Evolutionary conservation across 2,329 filamentous ascomycete genomes (phyloP).

Genomic region (Verticillium longisporum): DNA sequence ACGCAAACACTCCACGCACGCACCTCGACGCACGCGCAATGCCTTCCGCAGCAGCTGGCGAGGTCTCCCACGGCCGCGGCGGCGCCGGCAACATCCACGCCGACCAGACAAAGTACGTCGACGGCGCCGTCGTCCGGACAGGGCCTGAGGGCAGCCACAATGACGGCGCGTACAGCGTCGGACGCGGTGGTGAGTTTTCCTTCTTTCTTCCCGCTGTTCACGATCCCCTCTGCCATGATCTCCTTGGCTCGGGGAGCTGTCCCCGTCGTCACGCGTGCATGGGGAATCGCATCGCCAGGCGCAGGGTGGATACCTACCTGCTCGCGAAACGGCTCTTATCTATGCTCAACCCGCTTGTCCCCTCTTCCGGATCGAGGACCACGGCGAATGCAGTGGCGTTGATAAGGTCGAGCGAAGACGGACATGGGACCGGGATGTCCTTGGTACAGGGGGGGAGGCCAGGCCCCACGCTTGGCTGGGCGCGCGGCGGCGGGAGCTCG

Average conservation of each 20-base stretch:
- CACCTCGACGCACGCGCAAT: slow-evolving; percentile 15
- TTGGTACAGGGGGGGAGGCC: not conserved
- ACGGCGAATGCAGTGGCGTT: not conserved
- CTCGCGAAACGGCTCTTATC: not conserved
- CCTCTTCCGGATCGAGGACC: not conserved
- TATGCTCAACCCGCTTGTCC: not conserved
- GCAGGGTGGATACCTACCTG: no score
- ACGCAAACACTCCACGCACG: not conserved
- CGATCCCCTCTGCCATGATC: not conserved
- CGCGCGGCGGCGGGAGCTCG: not conserved
- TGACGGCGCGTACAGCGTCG: slow-evolving; percentile 52
- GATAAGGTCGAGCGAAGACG: not conserved
- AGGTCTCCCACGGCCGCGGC: slow-evolving; percentile 55
- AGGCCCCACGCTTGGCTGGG: not conserved
- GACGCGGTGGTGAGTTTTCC: slow-evolving; percentile 45
- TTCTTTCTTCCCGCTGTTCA: not conserved
- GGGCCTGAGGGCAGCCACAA: slow-evolving; percentile 48
- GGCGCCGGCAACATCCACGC: slow-evolving; percentile 55
- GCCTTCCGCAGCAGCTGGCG: slow-evolving; percentile 20
- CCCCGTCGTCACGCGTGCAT: no score
- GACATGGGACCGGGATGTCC: not conserved
- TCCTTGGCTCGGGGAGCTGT: no score
- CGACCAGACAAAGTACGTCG: slow-evolving; percentile 52
- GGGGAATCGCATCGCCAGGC: no score
- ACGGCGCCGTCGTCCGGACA: slow-evolving; percentile 54